Percentiles rank a stretch among this genome's conserved stretches.
Evolutionary conservation across 1,139 yeast genomes (phyloP).

Genomic region (Sporopachydermia cereana): DNA sequence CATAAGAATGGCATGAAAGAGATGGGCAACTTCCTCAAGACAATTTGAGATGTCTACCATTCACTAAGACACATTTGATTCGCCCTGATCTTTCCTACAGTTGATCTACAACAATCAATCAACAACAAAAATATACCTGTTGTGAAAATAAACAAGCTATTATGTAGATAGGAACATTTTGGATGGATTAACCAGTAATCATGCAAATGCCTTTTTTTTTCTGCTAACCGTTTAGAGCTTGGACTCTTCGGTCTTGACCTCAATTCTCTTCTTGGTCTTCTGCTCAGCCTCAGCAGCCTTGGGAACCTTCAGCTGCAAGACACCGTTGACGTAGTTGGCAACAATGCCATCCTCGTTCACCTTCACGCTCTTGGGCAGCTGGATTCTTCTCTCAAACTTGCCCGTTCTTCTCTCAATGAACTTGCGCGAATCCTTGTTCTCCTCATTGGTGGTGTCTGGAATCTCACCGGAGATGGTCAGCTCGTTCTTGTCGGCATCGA

Average conservation of each 20-base stretch:
- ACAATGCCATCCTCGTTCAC: constrained; percentile 30
- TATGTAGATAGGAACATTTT: no score
- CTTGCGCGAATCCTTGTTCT: constrained; percentile 16
- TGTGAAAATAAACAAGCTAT: no score
- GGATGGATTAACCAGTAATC: no score
- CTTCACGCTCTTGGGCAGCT: constrained; percentile 25
- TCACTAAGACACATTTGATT: no score
- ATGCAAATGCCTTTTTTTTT: no score
- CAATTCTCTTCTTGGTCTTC: constrained; percentile 6
- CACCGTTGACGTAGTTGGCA: constrained; percentile 30
- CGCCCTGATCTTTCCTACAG: no score
- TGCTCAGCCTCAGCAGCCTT: constrained; percentile 14
- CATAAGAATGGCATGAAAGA: no score
- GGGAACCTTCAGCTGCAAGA: constrained; percentile 28
- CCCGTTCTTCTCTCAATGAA: constrained; percentile 30
- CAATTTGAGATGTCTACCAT: no score
- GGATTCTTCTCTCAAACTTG: constrained; percentile 28
- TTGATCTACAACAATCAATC: no score
- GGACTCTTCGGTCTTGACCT: constrained; percentile 5
- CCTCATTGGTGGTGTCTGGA: constrained; percentile 18
- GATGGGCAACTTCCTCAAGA: no score
- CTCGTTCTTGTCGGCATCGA: constrained; percentile 28
- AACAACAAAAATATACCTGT: no score
- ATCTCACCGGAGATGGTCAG: constrained; percentile 29
- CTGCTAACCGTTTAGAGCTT: not conserved